Evolutionary conservation across 2,329 filamentous ascomycete genomes (phyloP).

Genomic region (Xylaria digitata): DNA sequence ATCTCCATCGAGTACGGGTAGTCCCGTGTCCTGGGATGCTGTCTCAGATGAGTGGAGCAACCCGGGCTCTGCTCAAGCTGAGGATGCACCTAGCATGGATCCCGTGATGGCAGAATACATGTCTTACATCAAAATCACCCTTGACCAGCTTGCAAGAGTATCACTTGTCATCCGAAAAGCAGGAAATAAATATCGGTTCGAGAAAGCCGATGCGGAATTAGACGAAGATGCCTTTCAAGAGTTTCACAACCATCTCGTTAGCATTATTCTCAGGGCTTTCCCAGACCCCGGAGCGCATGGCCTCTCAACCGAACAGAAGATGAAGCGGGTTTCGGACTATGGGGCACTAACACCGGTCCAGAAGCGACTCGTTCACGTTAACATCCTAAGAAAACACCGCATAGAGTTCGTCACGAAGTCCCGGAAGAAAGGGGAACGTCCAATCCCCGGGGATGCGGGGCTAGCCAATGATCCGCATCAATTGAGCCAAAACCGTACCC

Average conservation of each 20-base stretch:
- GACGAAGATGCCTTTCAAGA: constrained; percentile 2
- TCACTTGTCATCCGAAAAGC: constrained; percentile 12
- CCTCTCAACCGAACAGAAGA: constrained; percentile 9
- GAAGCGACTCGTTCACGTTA: constrained; percentile 13
- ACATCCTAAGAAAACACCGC: constrained; percentile 18
- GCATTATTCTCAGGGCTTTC: constrained; percentile 17
- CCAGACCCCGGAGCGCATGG: constrained; percentile 3
- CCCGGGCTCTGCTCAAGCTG: neutral
- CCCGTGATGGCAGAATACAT: constrained; percentile 13
- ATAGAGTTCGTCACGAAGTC: constrained; percentile 9
- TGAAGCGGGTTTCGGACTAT: constrained; percentile 9
- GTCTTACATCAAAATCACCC: constrained; percentile 3
- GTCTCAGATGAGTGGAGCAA: constrained; percentile 7
- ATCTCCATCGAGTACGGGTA: constrained; percentile 10
- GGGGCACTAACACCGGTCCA: constrained; percentile 3
- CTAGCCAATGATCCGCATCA: neutral
- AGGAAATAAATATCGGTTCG: constrained; percentile 18
- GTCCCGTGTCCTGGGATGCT: constrained; percentile 16
- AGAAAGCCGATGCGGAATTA: constrained; percentile 9
- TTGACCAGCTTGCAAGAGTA: constrained; percentile 12
- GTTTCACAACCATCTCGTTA: constrained; percentile 10
- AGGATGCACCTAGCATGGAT: constrained; percentile 7
- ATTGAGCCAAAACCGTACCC: neutral
- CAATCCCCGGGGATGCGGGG: neutral
- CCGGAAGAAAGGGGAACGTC: neutral